phyloP scores from a whole-genome alignment of 1,139 yeast genomes.

The Sugiyamaella sp. region DNA sequence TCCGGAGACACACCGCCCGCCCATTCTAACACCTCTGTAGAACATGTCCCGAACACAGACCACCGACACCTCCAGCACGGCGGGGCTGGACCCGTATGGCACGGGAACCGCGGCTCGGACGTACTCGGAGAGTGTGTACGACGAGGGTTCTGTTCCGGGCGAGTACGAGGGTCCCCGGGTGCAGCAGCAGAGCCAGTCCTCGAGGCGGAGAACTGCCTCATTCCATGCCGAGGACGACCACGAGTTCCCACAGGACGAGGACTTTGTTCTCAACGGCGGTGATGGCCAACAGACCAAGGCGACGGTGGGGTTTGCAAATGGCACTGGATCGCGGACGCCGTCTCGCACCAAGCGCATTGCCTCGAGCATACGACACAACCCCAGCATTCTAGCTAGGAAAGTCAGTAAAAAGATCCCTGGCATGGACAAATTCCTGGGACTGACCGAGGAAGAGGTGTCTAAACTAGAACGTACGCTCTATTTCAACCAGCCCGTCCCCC shows the following conservation, averaged over 20 bases:
- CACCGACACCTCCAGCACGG: constrained; percentile 6
- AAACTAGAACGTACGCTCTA: constrained; percentile 25
- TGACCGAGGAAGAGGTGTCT: constrained; percentile 23
- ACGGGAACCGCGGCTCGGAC: constrained; percentile 4
- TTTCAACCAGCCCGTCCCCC: constrained; percentile 68
- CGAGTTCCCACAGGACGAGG: constrained; percentile 11
- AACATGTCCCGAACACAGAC: constrained; percentile 4
- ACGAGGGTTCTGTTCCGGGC: constrained; percentile 2
- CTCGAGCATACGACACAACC: constrained; percentile 16
- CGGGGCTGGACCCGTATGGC: constrained; percentile 2
- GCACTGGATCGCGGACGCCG: background rate
- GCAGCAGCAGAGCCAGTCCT: background rate
- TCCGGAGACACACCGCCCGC: background rate
- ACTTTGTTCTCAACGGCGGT: too few species aligned
- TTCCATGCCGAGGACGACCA: constrained; percentile 3
- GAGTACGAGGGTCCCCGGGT: background rate
- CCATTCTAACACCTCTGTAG: background rate
- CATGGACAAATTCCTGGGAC: constrained; percentile 29
- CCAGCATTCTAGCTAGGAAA: constrained; percentile 23
- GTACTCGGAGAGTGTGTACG: constrained; percentile 16
- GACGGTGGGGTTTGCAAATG: constrained; percentile 7
- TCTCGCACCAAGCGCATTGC: constrained; percentile 16
- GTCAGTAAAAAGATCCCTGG: constrained; percentile 32
- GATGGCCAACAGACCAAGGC: background rate
- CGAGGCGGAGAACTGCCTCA: constrained; percentile 6